Conservation (phyloP, 352 stramenopile species). For the Globisporangium radiosum region DNA sequence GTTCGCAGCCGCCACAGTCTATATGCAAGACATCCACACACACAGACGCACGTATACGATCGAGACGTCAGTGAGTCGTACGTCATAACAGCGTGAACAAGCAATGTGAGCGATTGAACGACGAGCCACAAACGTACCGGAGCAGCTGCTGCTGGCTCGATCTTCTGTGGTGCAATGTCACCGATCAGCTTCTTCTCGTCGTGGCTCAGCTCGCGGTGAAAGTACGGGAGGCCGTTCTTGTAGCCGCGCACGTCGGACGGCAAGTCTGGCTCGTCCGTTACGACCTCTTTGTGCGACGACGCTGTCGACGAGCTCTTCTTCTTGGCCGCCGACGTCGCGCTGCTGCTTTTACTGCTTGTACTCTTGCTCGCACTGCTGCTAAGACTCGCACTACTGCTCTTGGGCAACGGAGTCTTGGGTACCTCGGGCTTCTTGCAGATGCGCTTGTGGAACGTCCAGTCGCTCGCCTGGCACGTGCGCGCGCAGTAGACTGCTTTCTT, state of each 20-base stretch:
- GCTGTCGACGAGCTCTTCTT: constrained; percentile 4
- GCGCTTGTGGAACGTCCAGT: constrained; percentile 85
- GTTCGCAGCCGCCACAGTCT: constrained; percentile 28
- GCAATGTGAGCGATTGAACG: background rate
- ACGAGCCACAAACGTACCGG: constrained; percentile 10
- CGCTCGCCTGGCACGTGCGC: constrained; percentile 70
- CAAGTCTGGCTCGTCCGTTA: constrained; percentile 62
- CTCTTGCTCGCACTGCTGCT: constrained; percentile 6
- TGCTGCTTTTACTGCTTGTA: background rate
- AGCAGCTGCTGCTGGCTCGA: constrained; percentile 33
- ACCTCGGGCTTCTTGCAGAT: constrained; percentile 82
- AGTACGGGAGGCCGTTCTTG: constrained; percentile 90
- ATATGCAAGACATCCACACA: background rate
- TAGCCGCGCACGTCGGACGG: constrained; percentile 60
- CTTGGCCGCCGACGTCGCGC: background rate
- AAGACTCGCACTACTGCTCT: background rate
- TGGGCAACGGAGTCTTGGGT: constrained; percentile 41
- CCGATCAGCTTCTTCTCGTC: constrained; percentile 95
- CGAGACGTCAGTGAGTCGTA: background rate
- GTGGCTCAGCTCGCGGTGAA: constrained; percentile 96
- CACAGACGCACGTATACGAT: background rate
- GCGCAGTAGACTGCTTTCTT: constrained; percentile 84
- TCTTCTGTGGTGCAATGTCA: constrained; percentile 90
- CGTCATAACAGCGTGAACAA: too few relatives aligned
- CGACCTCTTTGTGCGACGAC: constrained; percentile 37